Base-by-base conservation (phyloP, 2,329 filamentous ascomycete species). In the Diplodia intermedia region DNA sequence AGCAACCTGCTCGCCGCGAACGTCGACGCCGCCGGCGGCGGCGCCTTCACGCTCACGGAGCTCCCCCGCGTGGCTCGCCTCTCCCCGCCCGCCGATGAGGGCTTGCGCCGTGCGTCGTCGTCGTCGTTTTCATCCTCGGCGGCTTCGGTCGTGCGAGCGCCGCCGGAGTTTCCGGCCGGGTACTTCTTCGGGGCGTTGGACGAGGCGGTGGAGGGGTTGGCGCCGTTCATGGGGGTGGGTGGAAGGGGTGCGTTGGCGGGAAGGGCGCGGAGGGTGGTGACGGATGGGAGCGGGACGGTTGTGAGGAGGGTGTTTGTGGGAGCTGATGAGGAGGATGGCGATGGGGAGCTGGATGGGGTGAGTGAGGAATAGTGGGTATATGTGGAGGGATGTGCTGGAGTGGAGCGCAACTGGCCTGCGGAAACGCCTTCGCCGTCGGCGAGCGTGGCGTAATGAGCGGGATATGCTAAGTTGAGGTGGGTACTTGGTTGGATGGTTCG, bases 191-290 rank as follows among this genome's bases (percentile, higher is more conserved):
- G 47, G 5, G 47, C 26, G 12, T 38, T 63, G 60, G 47, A 31
- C 5, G 31, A 49, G 11, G 60, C 60, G 43, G 18, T 63, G 11
- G 60, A 52, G 47, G 60, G 23, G 8, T 38, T 63, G n/a, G 31
- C 31, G n/a, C 60, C 60, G 43, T 63, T 63, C 8, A 52, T 63
- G 60, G 43, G 31, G 5, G 47, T 52, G 5, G 60, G 57, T 33
- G n/a, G 52, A 5, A 31, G 52, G 29, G 14, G 52, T 9, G 4
- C 11, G 0, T 23, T 20, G 49, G 8, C 12, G 26, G 49, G 20
- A 52, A 20, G 20, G 20, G 18, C 18, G 52, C 5, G 3, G 26
- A 36, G 52, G 29, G n/a, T 8, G 26, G 29, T 33, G 52, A 29
- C 49, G 11, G 20, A 5, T 4, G 20, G 23, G 52, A 26, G 49